A percentile compares a stretch with the other conserved stretches of the same genome.
phyloP scores from a whole-genome alignment of 176 grass and related monocot genomes.

The Triticum turgidum region DNA sequence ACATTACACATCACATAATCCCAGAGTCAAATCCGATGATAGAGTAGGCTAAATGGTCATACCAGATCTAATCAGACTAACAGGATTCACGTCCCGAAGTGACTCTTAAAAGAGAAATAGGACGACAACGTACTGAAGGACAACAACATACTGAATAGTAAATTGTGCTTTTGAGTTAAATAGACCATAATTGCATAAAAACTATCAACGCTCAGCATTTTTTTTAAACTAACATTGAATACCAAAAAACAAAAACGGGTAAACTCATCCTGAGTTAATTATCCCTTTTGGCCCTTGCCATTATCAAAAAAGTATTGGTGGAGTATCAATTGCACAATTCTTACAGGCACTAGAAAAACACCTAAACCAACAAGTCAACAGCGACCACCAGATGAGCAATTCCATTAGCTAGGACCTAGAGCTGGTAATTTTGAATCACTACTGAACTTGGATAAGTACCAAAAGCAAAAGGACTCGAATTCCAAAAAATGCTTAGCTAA shows the following conservation, averaged over 20 bases:
- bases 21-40: not conserved
- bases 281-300: not conserved
- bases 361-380: not conserved
- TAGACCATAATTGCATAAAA: not conserved
- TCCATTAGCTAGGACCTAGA: not conserved
- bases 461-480: not conserved
- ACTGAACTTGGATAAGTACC: not conserved
- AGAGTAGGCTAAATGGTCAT: not conserved
- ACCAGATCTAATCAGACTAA: not conserved
- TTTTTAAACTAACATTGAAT: not conserved
- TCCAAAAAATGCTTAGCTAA: not conserved
- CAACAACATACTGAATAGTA: not conserved
- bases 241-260: not conserved
- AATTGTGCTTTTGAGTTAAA: not conserved
- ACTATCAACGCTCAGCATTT: not conserved
- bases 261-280: not conserved
- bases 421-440: not conserved
- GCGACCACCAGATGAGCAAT: not conserved
- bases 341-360: not conserved
- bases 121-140: not conserved
- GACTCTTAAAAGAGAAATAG: slow-evolving; percentile 4
- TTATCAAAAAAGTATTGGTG: not conserved
- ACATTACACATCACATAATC: not conserved
- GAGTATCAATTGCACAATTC: not conserved
- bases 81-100: not conserved